These are phyloP conservation scores for Solanum pimpinellifolium DNA, from an alignment of 257 asterid species.

Conservation along the genomic window DNA sequence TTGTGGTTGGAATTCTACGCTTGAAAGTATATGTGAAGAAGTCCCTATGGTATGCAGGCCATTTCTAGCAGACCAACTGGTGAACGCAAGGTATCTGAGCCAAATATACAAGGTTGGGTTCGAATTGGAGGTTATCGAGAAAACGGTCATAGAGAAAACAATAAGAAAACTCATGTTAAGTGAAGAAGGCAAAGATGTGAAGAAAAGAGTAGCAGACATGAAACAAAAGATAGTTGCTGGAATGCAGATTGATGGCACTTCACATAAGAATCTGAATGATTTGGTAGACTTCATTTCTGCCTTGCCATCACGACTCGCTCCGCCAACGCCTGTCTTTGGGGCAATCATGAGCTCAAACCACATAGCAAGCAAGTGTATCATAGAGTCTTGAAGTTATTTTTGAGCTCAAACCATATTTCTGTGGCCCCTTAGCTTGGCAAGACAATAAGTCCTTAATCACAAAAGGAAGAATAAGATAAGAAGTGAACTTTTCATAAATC, in stretches of 20 bases:
- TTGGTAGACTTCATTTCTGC: slow-evolving; percentile 24
- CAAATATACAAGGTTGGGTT: slow-evolving; percentile 30
- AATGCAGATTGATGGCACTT: slow-evolving; percentile 19
- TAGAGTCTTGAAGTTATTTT: neutral
- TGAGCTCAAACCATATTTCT: neutral
- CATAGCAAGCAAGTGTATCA: neutral
- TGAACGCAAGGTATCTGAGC: slow-evolving; percentile 24
- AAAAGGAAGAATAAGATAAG: neutral
- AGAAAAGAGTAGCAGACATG: slow-evolving; percentile 1
- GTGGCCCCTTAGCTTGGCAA: neutral
- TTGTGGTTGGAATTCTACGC: slow-evolving; percentile 47
- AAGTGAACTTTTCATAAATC: neutral
- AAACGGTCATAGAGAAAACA: slow-evolving; percentile 8
- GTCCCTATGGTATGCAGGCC: slow-evolving; percentile 36
- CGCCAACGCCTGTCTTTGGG: neutral
- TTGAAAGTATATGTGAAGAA: slow-evolving; percentile 23
- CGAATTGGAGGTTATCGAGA: slow-evolving; percentile 11
- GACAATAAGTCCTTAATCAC: neutral
- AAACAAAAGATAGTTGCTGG: slow-evolving; percentile 7
- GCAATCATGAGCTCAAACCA: neutral
- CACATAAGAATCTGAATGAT: slow-evolving; percentile 7
- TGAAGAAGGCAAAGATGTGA: slow-evolving; percentile 9
- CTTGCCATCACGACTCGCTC: neutral
- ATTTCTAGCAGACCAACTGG: slow-evolving; percentile 20
- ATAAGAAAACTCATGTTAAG: slow-evolving; percentile 20